Evolutionary conservation across 179 eudicot species (phyloP), one percentile per base, ranked within the genome.

Genomic region (Dionaea muscipula): DNA sequence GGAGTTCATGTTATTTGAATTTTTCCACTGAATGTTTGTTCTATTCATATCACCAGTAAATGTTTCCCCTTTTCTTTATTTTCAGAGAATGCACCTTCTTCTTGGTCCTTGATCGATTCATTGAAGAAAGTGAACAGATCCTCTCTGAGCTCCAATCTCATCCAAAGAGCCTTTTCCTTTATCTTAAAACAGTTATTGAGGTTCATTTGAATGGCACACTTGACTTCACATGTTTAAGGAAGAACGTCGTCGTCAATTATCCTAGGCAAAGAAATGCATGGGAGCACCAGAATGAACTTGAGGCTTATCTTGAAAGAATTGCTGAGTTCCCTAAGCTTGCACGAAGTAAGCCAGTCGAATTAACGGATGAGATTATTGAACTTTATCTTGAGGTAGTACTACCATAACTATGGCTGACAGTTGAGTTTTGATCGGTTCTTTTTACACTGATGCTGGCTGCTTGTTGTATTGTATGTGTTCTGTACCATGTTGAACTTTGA

Each of bases 151-250:
- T 89, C 31, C 81, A 33, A 26, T 73, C 95, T 56, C 72, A 70
- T 59, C 86, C 94, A 2, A 66, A 74, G 69, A 89, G 95, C 73
- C 97, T 81, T 51, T 90, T 90, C 71, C 89, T 90, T 51, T 86
- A 83, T 68, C 75, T 90, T 56, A 90, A 90, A 72, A 83, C 97
- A 28, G 67, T 86, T 56, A 59, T 90, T 63, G 97, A 90, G 79
- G 86, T 78, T 75, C 78, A 86, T 66, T 59, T 80, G 62, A 71
- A 81, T 56, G 97, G 95, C 50, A 71, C 73, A 43, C 80, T 90
- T 41, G 56, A 77, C 53, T 72, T 86, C 66, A 69, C 74, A 61
- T 64, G 53, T 57, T 51, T 80, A 45, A 58, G 41, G 57, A 76
- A 60, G 59, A 72, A 52, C 27, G 64, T 69, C 56, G 50, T 44